phyloP scores from a whole-genome alignment of 108 stramenopile genomes.

The Cyclotella kingstonii region DNA sequence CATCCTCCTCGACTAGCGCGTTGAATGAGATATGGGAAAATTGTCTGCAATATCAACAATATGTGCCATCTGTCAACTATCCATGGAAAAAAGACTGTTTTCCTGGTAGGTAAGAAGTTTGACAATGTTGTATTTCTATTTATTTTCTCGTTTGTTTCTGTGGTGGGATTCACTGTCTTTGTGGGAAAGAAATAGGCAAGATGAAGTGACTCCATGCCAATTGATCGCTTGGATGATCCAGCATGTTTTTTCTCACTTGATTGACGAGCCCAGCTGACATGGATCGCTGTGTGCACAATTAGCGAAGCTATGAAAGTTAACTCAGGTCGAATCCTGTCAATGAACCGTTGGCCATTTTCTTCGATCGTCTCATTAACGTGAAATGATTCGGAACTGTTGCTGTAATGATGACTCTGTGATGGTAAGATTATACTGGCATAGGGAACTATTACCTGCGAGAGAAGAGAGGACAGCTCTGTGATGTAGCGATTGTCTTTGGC shows the following conservation, averaged over 20 bases:
- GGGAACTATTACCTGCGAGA: constrained; percentile 19
- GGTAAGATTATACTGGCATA: constrained; percentile 20
- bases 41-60: constrained; percentile 24
- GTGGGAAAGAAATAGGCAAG: constrained; percentile 11
- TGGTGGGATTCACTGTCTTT: too few relatives aligned
- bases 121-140: neutral
- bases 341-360: constrained; percentile 18
- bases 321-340: constrained; percentile 36
- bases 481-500: constrained; percentile 45
- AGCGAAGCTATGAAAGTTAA: constrained; percentile 31
- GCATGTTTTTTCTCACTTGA: constrained; percentile 1
- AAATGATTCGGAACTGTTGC: neutral
- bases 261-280: constrained; percentile 22
- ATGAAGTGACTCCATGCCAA: constrained; percentile 41
- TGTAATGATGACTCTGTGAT: neutral
- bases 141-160: too few relatives aligned
- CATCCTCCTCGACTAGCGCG: constrained; percentile 36
- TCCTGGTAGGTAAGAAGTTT: neutral
- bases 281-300: constrained; percentile 30
- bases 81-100: neutral
- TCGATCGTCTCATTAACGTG: constrained; percentile 15
- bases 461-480: constrained; percentile 18
- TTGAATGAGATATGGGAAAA: constrained; percentile 27
- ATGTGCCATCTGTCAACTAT: constrained; percentile 24
- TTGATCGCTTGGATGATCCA: constrained; percentile 12